Conservation (phyloP, 768 basidiomycete species). For the Hortiboletus campestris region DNA sequence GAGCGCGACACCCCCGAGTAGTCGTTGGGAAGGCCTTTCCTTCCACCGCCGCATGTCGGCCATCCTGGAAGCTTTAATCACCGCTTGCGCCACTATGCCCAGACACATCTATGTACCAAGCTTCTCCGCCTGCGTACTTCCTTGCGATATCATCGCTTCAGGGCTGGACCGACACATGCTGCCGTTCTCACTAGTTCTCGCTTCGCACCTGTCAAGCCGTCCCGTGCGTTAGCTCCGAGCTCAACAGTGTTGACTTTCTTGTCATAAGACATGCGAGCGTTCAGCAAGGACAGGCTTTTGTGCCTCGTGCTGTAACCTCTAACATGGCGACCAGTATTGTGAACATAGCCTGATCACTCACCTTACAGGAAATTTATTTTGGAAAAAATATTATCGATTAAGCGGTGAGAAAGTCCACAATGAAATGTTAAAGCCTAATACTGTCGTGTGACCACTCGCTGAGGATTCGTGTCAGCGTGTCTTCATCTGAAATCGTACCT, state of each 20-base stretch:
- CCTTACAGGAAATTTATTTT: not conserved
- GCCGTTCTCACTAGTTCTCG: conserved; percentile 9
- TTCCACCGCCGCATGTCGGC: conserved; percentile 24
- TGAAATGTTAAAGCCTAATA: conserved; percentile 17
- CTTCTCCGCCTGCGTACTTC: conserved; percentile 25
- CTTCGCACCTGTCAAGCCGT: conserved; percentile 17
- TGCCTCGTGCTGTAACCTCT: not conserved
- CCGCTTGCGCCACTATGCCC: conserved; percentile 28
- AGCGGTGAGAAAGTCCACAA: conserved; percentile 18
- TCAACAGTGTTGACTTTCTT: conserved; percentile 1
- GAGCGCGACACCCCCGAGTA: not conserved
- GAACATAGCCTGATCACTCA: not conserved
- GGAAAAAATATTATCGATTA: conserved; percentile 8
- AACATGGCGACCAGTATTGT: not conserved
- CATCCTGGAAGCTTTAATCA: conserved; percentile 30
- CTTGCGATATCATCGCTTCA: conserved; percentile 30
- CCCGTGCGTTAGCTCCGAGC: not conserved
- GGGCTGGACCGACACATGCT: conserved; percentile 10
- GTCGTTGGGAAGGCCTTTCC: conserved; percentile 18
- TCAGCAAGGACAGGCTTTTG: not conserved
- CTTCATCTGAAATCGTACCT: not conserved
- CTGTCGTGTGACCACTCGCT: not conserved
- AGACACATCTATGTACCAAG: conserved; percentile 15
- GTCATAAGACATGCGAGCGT: not conserved
- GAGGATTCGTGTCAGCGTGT: not conserved